phyloP scores from a whole-genome alignment of 208 protist species.

The Trypanosoma theileri region DNA sequence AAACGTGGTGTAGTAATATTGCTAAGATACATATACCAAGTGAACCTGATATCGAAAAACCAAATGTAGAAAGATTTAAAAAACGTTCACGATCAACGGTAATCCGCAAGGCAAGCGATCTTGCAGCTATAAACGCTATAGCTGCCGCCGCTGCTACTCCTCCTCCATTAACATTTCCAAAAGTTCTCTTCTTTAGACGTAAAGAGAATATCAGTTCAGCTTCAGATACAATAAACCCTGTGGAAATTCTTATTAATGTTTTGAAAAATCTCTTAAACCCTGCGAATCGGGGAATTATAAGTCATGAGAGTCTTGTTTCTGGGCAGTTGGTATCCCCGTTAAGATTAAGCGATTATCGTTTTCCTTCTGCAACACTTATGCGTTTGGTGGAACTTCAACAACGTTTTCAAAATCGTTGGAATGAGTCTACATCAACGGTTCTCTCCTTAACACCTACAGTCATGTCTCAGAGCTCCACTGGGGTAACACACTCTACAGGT shows the following conservation, averaged over 20 bases:
- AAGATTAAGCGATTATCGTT: slow-evolving; percentile 65
- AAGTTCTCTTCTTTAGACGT: slow-evolving; percentile 67
- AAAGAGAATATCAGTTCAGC: slow-evolving; percentile 37
- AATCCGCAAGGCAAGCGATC: slow-evolving; percentile 23
- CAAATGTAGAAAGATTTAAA: slow-evolving; percentile 7
- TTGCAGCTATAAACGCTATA: background rate
- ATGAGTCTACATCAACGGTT: background rate
- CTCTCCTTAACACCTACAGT: background rate
- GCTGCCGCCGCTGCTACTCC: background rate
- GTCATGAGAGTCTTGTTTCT: slow-evolving; percentile 45
- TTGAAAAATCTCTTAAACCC: slow-evolving; percentile 20
- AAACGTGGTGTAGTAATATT: slow-evolving; percentile 40
- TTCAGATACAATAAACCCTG: slow-evolving; percentile 7
- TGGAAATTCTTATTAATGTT: slow-evolving; percentile 19
- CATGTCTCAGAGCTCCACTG: no score
- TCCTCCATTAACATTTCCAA: slow-evolving; percentile 37
- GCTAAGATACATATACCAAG: slow-evolving; percentile 1
- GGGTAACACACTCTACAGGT: no score
- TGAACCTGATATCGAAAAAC: slow-evolving; percentile 11
- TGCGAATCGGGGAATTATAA: slow-evolving; percentile 27
- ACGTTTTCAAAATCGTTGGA: slow-evolving; percentile 26
- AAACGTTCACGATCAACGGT: slow-evolving; percentile 12
- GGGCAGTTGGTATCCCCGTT: slow-evolving; percentile 57
- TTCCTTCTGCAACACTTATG: slow-evolving; percentile 29
- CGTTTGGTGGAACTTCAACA: slow-evolving; percentile 45